These are phyloP conservation scores for Ophiocordyceps robertsii DNA, from an alignment of 2,329 filamentous ascomycete species.

Conservation along the genomic window DNA sequence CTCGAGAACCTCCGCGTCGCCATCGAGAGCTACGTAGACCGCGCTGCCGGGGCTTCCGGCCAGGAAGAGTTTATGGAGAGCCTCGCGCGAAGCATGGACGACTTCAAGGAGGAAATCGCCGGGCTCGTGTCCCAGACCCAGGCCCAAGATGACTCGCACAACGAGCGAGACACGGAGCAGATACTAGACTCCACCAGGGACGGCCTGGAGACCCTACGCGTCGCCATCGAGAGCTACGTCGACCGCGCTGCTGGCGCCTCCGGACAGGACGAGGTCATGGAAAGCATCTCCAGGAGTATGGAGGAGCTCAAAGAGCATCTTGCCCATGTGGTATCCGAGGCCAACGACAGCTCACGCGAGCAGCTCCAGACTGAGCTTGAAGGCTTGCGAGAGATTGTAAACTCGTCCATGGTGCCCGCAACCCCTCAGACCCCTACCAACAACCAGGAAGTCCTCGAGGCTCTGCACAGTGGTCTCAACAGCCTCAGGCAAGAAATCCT, in stretches of 20 bases:
- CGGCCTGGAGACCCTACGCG: conserved; percentile 67
- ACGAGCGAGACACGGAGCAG: conserved; percentile 73
- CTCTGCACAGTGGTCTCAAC: conserved; percentile 59
- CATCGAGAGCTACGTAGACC: conserved; percentile 70
- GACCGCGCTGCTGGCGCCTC: conserved; percentile 57
- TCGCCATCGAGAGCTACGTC: conserved; percentile 70
- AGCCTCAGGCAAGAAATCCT: conserved; percentile 64
- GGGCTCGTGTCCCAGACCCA: conserved; percentile 20
- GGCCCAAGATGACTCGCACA: conserved; percentile 16
- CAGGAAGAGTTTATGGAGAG: conserved; percentile 38
- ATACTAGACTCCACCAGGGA: conserved; percentile 79
- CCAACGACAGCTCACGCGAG: conserved; percentile 36
- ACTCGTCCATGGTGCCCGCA: conserved; percentile 52
- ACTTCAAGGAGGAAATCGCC: conserved; percentile 59
- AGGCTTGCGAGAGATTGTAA: conserved; percentile 64
- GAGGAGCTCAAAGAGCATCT: conserved; percentile 56
- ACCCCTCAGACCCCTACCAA: conserved; percentile 29
- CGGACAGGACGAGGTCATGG: conserved; percentile 66
- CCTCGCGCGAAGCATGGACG: conserved; percentile 52
- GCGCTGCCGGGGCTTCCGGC: conserved; percentile 33
- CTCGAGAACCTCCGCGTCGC: conserved; percentile 47
- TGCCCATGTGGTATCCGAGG: conserved; percentile 23
- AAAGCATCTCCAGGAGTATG: conserved; percentile 50
- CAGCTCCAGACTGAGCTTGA: conserved; percentile 74
- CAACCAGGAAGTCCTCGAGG: conserved; percentile 56